Conservation (phyloP, 768 basidiomycete species). For the Tricholoma hemisulphureum region DNA sequence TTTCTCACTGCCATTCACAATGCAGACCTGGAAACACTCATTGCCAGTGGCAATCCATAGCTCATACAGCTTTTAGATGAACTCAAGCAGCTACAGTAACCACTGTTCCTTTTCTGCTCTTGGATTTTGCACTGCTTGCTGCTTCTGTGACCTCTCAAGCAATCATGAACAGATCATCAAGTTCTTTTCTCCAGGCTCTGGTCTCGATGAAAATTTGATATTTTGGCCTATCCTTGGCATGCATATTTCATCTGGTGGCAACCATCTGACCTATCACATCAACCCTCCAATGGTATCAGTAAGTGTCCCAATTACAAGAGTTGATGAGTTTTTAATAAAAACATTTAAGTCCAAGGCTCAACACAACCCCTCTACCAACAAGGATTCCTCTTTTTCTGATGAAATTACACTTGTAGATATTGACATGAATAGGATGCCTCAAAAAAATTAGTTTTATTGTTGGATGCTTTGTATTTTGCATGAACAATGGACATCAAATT, state of each 20-base stretch:
- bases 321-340: neutral
- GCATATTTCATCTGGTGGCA: neutral
- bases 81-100: neutral
- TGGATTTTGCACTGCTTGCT: neutral
- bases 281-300: neutral
- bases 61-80: neutral
- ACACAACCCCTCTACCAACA: neutral
- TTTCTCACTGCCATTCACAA: neutral
- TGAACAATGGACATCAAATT: neutral
- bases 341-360: neutral
- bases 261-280: neutral
- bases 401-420: too few species aligned
- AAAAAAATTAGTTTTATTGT: neutral
- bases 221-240: too few species aligned
- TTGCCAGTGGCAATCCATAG: neutral
- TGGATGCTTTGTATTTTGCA: neutral
- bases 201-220: too few species aligned
- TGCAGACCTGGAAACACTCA: neutral
- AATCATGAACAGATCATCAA: too few species aligned
- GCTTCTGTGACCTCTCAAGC: neutral
- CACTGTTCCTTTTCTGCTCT: neutral
- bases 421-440: neutral
- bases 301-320: neutral
- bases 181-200: too few species aligned
- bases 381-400: too few species aligned